Conservation (phyloP, 1,284 basidiomycete genomes). For the Puccinia hordei region DNA sequence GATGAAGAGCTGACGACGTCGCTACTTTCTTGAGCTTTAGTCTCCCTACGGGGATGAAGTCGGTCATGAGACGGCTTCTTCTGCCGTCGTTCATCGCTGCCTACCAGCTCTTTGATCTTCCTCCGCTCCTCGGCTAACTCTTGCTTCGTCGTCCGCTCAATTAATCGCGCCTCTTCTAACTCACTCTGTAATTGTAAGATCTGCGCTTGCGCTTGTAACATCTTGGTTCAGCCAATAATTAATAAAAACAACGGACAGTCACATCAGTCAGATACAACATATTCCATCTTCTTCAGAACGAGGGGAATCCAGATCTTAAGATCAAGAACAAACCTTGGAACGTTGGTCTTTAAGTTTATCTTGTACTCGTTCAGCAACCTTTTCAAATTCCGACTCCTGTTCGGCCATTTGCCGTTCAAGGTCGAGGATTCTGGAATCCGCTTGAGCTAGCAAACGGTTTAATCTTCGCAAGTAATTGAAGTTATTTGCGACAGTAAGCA, state of each 20-base stretch:
- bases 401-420: slow-evolving; percentile 32
- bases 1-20: slow-evolving; percentile 18
- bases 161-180: background rate
- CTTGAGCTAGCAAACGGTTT: slow-evolving; percentile 29
- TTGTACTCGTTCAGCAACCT: slow-evolving; percentile 45
- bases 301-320: too few relatives aligned
- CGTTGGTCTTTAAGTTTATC: slow-evolving; percentile 41
- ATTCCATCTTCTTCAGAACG: too few relatives aligned
- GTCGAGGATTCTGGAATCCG: slow-evolving; percentile 23
- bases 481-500: background rate
- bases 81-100: background rate
- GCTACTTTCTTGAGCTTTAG: background rate
- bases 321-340: slow-evolving; percentile 25
- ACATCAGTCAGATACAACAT: background rate
- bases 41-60: background rate
- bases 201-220: slow-evolving; percentile 33
- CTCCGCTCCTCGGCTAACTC: slow-evolving; percentile 20
- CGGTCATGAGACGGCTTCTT: slow-evolving; percentile 13
- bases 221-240: background rate
- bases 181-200: slow-evolving; percentile 26
- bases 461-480: background rate
- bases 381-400: slow-evolving; percentile 48
- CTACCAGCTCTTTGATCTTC: background rate
- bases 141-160: background rate
- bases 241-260: background rate